Evolutionary conservation across 371 early-diverging fungal genomes (phyloP), one percentile per base, ranked within the genome.

Genomic region (Thermomucor indicae-seudaticae): DNA sequence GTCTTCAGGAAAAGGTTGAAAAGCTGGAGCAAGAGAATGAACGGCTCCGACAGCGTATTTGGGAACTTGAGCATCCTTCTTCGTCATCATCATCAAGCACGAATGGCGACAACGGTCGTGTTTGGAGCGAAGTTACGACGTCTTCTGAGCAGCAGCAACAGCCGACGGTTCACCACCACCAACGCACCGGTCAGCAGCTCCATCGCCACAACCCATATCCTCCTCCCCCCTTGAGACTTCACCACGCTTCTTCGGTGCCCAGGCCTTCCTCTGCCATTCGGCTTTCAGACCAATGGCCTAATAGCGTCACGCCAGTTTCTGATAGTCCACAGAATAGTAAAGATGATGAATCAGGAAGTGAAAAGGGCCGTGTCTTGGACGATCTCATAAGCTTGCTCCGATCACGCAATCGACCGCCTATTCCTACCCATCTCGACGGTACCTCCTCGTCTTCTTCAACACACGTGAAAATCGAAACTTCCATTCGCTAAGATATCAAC

Each of bases 21-120:
- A 47, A 50, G 27, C 46, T 60, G 4, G 55, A 60, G 25, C 47
- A 53, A 50, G 51, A 49, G 23, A 60, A 60, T 37, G 60, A 49
- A 7, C 54, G 47, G 7, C 17, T 60, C 20, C 32, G 42, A 19
- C 51, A 55, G 10, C 54, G 55, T 12, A 49, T 60, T 16, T 57
- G 51, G 50, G 57, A 57, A 17, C 22, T 57, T 12, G 49, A 49
- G 25, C 42, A 55, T 55, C 54, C 42, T 16, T 49, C 55, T n/a
- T 16, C 47, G 7, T 5, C 30, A 19, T 28, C 54, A 29, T 16
- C 41, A 29, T 16, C 28, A 0, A 32, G 14, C 14, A n/a, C n/a
- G n/a, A n/a, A n/a, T n/a, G n/a, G n/a, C n/a, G n/a, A n/a, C n/a
- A n/a, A n/a, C n/a, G n/a, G n/a, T n/a, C n/a, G n/a, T n/a, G n/a